These are phyloP conservation scores for Sphagnum fallax DNA, from an alignment of 228 moss, liverwort and hornwort species.

Conservation along the genomic window DNA sequence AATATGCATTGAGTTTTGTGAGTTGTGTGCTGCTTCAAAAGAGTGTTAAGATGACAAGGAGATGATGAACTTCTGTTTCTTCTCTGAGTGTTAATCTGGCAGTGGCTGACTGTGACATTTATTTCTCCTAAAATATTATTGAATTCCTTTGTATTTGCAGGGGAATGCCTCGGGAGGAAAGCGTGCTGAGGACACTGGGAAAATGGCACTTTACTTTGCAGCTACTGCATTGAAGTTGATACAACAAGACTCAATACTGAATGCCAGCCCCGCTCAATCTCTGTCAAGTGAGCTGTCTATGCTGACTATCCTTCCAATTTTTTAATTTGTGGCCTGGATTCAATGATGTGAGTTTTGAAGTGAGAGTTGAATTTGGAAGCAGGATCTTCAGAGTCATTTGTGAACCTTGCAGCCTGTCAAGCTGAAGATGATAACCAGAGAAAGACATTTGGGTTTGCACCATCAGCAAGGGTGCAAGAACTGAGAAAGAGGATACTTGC, in stretches of 20 bases:
- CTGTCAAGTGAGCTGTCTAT: constrained; percentile 22
- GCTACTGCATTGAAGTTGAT: constrained; percentile 43
- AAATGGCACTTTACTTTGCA: constrained; percentile 36
- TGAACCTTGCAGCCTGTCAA: neutral
- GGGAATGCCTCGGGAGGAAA: constrained; percentile 78
- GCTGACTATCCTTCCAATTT: neutral
- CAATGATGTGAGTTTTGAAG: neutral
- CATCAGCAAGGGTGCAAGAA: constrained; percentile 66
- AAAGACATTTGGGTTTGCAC: constrained; percentile 49
- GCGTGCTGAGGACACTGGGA: constrained; percentile 35
- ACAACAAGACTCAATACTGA: constrained; percentile 36
- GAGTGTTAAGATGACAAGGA: no score
- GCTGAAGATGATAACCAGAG: constrained; percentile 9
- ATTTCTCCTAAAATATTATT: no score
- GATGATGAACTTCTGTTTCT: no score
- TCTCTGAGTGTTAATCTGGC: no score
- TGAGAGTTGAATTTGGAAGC: constrained; percentile 2
- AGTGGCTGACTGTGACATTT: no score
- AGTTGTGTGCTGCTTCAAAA: no score
- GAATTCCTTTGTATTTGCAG: constrained; percentile 21
- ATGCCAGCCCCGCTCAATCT: constrained; percentile 18
- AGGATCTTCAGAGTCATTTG: constrained; percentile 16
- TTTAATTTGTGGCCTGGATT: no score
- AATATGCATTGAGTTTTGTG: no score
- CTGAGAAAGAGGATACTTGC: constrained; percentile 53